Evolutionary conservation across 495 filamentous ascomycete species (phyloP), one percentile per base, ranked within the genome.

Genomic region (Durotheca rogersii): DNA sequence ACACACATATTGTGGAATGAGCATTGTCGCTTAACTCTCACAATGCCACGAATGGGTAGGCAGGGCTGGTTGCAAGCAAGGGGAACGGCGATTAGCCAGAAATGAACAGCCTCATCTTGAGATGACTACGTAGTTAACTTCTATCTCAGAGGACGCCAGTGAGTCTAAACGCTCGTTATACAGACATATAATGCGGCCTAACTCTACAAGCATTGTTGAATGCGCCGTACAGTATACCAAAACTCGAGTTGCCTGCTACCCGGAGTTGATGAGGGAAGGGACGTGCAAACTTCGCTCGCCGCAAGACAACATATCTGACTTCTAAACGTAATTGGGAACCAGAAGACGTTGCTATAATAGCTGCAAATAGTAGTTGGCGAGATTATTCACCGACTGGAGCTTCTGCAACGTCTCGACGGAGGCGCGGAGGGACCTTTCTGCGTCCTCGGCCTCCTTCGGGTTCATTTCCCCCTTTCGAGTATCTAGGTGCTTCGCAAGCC

Each of bases 381-480:
- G 50, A 15, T 54, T 59, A 31, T 59, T 59, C 23, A 59, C 56
- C n/a, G 50, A 53, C 19, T 59, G 56, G 7, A 59, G 36, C 41
- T 59, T 59, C 46, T 59, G 56, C 25, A 59, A 21, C 18, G 45
- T 36, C 14, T 51, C 56, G 30, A 59, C 41, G 12, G 44, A 50
- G 14, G 19, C 16, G 6, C 23, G 56, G 12, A 59, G 40, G 2
- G 46, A 54, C 6, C 29, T 54, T 32, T 59, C 56, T 6, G 49
- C 32, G 1, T 47, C 46, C 15, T 53, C 41, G 9, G 27, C n/a
- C 30, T 53, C 45, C 2, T 45, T 34, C 2, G 34, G 34, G 19
- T 47, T 46, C 3, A 59, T 21, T n/a, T 59, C 46, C 7, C 50
- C 45, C 38, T 54, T 59, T 46, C 50, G 56, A 31, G 42, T 31